A percentile compares a stretch with the other conserved stretches of the same genome.
These are phyloP conservation scores for Pseudocercospora macadamiae DNA, from an alignment of 2,329 filamentous ascomycete genomes.

Conservation along the genomic window DNA sequence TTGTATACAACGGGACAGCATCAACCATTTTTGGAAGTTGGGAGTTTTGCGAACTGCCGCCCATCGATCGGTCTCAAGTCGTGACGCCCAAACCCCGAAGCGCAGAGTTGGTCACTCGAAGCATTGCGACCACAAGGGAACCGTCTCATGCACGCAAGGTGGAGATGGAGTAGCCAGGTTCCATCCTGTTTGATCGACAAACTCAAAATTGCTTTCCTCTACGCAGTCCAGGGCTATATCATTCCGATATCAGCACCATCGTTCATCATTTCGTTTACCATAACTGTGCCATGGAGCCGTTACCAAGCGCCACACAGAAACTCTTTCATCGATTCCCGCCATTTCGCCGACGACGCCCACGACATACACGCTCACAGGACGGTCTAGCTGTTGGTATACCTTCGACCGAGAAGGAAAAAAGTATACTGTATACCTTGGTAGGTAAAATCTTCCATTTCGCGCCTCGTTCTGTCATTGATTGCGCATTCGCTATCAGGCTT, in stretches of 20 bases:
- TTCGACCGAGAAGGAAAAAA: neutral
- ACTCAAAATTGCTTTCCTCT: neutral
- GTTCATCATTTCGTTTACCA: neutral
- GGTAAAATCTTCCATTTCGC: neutral
- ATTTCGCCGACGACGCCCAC: constrained; percentile 9
- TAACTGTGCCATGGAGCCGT: neutral
- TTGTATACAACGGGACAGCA: neutral
- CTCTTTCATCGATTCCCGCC: constrained; percentile 11
- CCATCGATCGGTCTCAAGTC: no score
- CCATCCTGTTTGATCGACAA: neutral
- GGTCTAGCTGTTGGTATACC: neutral
- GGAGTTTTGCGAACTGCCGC: neutral
- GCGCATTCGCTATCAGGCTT: neutral
- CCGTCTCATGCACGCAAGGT: no score
- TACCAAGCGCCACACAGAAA: constrained; percentile 2
- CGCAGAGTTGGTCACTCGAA: neutral
- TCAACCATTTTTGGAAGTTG: neutral
- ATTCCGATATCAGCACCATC: neutral
- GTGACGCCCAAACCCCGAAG: no score
- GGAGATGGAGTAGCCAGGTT: neutral
- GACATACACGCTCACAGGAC: constrained; percentile 8
- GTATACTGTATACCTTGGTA: neutral
- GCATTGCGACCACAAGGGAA: no score
- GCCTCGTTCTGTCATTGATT: constrained; percentile 2
- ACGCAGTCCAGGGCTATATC: neutral